phyloP scores from a whole-genome alignment of 2,329 filamentous ascomycete genomes.

The Spiromastix sp. region DNA sequence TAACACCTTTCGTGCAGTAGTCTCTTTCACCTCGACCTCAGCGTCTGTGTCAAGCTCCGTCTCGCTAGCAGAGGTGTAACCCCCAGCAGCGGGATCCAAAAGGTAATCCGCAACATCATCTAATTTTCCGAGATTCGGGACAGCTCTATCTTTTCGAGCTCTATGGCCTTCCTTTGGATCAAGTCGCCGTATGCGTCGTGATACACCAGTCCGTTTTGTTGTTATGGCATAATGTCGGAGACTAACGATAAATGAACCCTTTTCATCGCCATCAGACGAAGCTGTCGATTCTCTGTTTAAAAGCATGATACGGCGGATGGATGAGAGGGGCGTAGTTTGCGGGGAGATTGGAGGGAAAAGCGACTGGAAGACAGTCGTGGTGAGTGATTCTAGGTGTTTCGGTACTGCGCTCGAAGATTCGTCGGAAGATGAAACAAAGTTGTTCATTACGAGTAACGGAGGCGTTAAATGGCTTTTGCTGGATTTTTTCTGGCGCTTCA shows the following conservation, averaged over 20 bases:
- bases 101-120: slow-evolving; percentile 94
- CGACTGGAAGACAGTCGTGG: slow-evolving; percentile 90
- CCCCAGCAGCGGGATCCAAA: slow-evolving; percentile 65
- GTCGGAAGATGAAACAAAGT: slow-evolving; percentile 63
- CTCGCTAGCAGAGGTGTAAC: slow-evolving; percentile 87
- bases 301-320: slow-evolving; percentile 84
- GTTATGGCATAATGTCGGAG: slow-evolving; percentile 93
- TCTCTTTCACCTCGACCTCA: slow-evolving; percentile 73
- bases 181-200: slow-evolving; percentile 70
- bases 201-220: slow-evolving; percentile 74
- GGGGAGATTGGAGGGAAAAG: slow-evolving; percentile 94
- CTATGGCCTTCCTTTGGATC: slow-evolving; percentile 76
- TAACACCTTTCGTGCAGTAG: slow-evolving; percentile 42
- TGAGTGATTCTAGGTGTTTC: slow-evolving; percentile 84
- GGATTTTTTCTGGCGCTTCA: slow-evolving; percentile 71
- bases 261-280: slow-evolving; percentile 27
- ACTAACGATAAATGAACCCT: slow-evolving; percentile 70
- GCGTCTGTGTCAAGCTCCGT: slow-evolving; percentile 91
- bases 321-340: slow-evolving; percentile 75
- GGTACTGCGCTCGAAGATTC: slow-evolving; percentile 59
- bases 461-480: slow-evolving; percentile 79
- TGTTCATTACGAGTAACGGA: slow-evolving; percentile 96
- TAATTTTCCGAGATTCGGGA: slow-evolving; percentile 84
- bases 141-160: slow-evolving; percentile 52
- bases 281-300: slow-evolving; percentile 67